Base-by-base conservation (phyloP, 2,329 filamentous ascomycete species). In the Fusarium dlaminii region DNA sequence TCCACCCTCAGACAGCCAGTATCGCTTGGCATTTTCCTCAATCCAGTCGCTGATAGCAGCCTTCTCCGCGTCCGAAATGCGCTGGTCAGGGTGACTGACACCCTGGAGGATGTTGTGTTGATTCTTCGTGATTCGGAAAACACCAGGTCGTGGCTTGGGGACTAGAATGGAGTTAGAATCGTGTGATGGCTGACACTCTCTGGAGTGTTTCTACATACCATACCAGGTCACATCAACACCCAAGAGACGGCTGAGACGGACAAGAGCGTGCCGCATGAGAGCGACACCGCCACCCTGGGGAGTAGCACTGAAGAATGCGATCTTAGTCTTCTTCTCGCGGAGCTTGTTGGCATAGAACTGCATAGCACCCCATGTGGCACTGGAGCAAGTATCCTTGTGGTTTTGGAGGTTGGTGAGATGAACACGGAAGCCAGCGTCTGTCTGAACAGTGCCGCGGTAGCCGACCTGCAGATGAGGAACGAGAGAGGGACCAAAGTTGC, bases 51-150 rank as follows among this genome's bases (percentile, higher is more conserved):
- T 88, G 58, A 96, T 89, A n/a, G 85, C 82, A 3, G 84, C 80
- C 76, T 91, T 90, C 65, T 93, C 89, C 5, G 92, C 88, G 3
- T 85, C 75, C 1, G 87, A 89, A 37, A 96, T 86, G n/a, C 90
- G 87, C 75, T 93, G 88, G 6, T 89, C 87, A 0, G 90, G 88
- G 32, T 87, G 85, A 45, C 90, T 90, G 46, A 95, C 93, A 14
- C 93, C 94, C 83, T 96, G 94, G 6, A 96, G 89, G 73, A 96
- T 95, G 82, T 96, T 96, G 88, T 96, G 94, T 76, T 95, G 93
- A 74, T 92, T 95, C 84, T 96, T 96, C 75, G 94, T 96, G 81
- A 94, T 92, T 57, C 93, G 88, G 82, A 96, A 96, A 17, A 96
- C 90, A 22, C 92, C 91, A 7, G 93, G 93, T 57, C 92, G 91